Evolutionary conservation across 352 stramenopile species (phyloP).

Genomic region (Phytopythium sindhum): DNA sequence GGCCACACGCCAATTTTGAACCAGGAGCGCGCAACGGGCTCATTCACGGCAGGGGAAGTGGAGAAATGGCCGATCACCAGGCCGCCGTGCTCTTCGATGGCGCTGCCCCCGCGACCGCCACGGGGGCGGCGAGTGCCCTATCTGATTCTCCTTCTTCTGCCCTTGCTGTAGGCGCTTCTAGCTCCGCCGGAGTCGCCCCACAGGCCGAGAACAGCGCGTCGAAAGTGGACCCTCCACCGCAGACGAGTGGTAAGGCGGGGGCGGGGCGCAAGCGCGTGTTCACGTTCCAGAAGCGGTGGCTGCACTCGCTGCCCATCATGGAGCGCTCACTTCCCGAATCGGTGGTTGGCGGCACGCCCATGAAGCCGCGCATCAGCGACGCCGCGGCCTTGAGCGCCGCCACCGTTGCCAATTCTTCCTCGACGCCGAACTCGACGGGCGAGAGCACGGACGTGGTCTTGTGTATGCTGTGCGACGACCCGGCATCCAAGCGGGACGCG

Average conservation of each 20-base stretch:
- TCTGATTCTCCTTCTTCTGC: background rate
- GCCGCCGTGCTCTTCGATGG: constrained; percentile 3
- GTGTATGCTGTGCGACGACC: constrained; percentile 79
- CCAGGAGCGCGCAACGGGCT: background rate
- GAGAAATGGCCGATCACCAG: constrained; percentile 1
- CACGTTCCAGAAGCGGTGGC: constrained; percentile 78
- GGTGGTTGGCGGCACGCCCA: constrained; percentile 22
- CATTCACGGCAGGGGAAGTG: background rate
- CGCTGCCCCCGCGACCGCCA: background rate
- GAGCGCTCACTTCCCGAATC: constrained; percentile 55
- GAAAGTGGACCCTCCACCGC: background rate
- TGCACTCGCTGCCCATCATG: constrained; percentile 76
- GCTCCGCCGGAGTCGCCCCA: background rate
- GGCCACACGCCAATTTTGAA: constrained; percentile 2
- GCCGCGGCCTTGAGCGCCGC: constrained; percentile 4
- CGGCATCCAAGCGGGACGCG: constrained; percentile 43
- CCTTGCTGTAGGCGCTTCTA: background rate
- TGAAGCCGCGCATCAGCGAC: constrained; percentile 21
- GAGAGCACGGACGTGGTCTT: constrained; percentile 52
- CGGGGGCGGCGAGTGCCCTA: background rate
- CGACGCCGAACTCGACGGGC: constrained; percentile 7
- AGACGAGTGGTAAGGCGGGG: background rate
- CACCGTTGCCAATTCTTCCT: too few species aligned
- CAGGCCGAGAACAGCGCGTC: constrained; percentile 4
- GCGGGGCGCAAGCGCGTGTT: constrained; percentile 59